These are phyloP conservation scores for Aspergillus piperis DNA, from an alignment of 2,329 filamentous ascomycete genomes.

Conservation along the genomic window DNA sequence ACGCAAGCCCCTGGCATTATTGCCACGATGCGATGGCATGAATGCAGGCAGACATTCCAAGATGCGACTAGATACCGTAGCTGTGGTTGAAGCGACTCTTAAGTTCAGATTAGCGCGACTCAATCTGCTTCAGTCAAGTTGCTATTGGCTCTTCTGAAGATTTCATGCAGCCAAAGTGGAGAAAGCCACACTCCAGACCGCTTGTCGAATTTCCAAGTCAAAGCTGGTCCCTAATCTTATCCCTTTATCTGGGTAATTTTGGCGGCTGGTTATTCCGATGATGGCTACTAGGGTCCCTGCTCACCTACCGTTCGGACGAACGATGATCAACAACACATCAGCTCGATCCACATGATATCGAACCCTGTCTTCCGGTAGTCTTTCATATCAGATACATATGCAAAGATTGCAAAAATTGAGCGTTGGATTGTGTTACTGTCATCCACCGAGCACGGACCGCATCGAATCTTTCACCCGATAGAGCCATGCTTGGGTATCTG, in stretches of 20 bases:
- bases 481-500: background rate
- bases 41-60: background rate
- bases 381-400: background rate
- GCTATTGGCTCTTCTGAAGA: conserved; percentile 3
- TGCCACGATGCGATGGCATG: background rate
- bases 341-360: conserved; percentile 12
- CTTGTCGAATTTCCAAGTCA: conserved; percentile 8
- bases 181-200: conserved; percentile 12
- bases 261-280: conserved; percentile 7
- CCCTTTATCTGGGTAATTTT: background rate
- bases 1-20: background rate
- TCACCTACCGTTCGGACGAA: background rate
- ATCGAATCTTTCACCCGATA: background rate
- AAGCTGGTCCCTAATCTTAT: background rate
- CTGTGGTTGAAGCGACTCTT: background rate
- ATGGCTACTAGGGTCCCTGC: conserved; percentile 13
- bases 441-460: background rate
- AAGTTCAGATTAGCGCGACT: conserved; percentile 16
- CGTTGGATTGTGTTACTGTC: background rate
- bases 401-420: background rate
- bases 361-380: background rate
- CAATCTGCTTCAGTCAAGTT: conserved; percentile 1
- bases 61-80: background rate
- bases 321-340: conserved; percentile 13
- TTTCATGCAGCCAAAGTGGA: conserved; percentile 7